Evolutionary conservation across 1,284 basidiomycete species (phyloP).

Genomic region (Austropuccinia psidii): DNA sequence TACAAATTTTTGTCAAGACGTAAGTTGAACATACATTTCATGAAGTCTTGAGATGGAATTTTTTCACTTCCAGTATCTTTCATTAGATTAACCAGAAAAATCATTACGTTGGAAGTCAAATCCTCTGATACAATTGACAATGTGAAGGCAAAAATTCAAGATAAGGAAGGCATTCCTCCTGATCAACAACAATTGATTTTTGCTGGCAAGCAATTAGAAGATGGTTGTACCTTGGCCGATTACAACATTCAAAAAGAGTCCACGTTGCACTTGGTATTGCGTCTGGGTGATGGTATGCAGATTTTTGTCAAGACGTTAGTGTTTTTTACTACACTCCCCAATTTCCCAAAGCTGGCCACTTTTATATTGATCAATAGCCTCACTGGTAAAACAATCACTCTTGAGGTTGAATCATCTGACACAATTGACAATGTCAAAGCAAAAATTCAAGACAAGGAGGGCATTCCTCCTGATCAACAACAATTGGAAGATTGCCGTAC

Average conservation of each 20-base stretch:
- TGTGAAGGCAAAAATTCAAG: constrained; percentile 56
- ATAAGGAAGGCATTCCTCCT: constrained; percentile 63
- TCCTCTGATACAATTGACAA: constrained; percentile 59
- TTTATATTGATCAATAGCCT: too few relatives aligned
- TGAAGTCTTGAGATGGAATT: constrained; percentile 38
- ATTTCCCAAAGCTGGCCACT: too few relatives aligned
- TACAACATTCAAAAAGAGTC: constrained; percentile 87
- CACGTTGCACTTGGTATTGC: constrained; percentile 90
- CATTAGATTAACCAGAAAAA: constrained; percentile 42
- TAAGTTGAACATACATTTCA: neutral
- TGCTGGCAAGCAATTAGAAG: constrained; percentile 51
- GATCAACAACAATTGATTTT: constrained; percentile 52
- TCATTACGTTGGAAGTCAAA: constrained; percentile 57
- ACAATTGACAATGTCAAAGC: too few relatives aligned
- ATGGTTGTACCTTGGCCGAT: constrained; percentile 53
- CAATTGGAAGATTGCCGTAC: too few relatives aligned
- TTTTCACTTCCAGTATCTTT: constrained; percentile 37
- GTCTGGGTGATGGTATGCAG: constrained; percentile 60
- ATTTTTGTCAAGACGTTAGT: neutral
- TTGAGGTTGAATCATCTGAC: too few relatives aligned
- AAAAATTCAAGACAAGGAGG: too few relatives aligned
- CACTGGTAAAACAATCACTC: too few relatives aligned
- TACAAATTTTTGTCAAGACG: constrained; percentile 47
- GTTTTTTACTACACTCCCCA: neutral
- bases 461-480: too few relatives aligned